Conservation (phyloP, 352 stramenopile genomes). For the Phytophthora cactorum region DNA sequence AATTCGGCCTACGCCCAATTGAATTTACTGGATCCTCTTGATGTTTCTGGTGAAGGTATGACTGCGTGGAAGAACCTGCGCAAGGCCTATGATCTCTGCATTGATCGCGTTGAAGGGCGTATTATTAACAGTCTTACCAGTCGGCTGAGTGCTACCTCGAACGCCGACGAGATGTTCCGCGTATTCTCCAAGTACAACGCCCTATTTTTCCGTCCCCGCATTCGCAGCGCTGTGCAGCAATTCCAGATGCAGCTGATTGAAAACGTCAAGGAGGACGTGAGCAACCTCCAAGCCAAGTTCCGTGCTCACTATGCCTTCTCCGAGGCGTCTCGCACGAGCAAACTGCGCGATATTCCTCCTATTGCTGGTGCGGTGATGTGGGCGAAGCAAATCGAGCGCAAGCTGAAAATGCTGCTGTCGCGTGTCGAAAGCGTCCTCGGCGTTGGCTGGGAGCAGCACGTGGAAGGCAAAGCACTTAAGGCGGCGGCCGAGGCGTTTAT, state of each 20-base stretch:
- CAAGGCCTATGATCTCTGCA: constrained; percentile 91
- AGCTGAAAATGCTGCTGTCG: constrained; percentile 96
- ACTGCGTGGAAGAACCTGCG: constrained; percentile 86
- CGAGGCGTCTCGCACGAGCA: constrained; percentile 93
- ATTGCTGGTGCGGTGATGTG: constrained; percentile 99
- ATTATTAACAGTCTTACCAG: constrained; percentile 92
- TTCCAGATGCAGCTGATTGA: constrained; percentile 99
- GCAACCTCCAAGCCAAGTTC: constrained; percentile 96
- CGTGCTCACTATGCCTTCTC: constrained; percentile 96
- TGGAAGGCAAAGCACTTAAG: constrained; percentile 97
- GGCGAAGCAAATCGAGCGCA: constrained; percentile 99
- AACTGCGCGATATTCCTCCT: constrained; percentile 97
- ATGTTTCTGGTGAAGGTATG: constrained; percentile 85
- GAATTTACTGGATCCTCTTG: constrained; percentile 78
- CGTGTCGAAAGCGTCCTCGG: constrained; percentile 97
- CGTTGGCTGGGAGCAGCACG: constrained; percentile 96
- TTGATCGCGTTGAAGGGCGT: constrained; percentile 93
- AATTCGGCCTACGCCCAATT: constrained; percentile 91
- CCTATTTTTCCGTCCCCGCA: constrained; percentile 96
- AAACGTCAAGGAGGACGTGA: constrained; percentile 97
- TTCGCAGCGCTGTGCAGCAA: constrained; percentile 96
- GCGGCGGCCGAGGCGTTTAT: constrained; percentile 88
- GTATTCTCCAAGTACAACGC: constrained; percentile 99
- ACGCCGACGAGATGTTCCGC: constrained; percentile 96
- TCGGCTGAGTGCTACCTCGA: constrained; percentile 86